These are phyloP conservation scores for Westerdykella sp. DNA, from an alignment of 2,329 filamentous ascomycete species.

Conservation along the genomic window DNA sequence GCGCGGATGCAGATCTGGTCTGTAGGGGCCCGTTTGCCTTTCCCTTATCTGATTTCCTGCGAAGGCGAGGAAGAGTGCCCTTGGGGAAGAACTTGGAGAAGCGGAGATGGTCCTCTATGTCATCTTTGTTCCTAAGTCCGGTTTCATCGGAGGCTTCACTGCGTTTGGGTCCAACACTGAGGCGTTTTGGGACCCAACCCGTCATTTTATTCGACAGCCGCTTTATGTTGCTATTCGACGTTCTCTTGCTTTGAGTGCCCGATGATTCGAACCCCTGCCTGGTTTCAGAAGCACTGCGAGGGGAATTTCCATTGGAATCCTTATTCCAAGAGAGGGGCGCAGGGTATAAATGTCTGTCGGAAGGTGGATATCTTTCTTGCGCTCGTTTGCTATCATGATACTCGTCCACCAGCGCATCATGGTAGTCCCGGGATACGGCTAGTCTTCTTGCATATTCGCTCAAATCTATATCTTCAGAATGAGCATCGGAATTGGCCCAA, in stretches of 20 bases:
- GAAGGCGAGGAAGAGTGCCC: background rate
- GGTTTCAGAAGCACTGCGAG: constrained; percentile 3
- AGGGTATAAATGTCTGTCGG: constrained; percentile 10
- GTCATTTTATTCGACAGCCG: constrained; percentile 9
- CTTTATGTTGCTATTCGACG: constrained; percentile 2
- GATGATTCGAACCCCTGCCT: background rate
- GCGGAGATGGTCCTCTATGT: constrained; percentile 5
- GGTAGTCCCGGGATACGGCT: constrained; percentile 29
- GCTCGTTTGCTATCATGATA: constrained; percentile 15
- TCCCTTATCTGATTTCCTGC: background rate
- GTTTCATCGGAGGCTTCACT: constrained; percentile 1
- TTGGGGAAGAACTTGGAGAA: constrained; percentile 10
- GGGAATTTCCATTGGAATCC: constrained; percentile 1
- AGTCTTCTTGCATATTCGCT: constrained; percentile 17
- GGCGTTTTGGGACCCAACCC: constrained; percentile 14
- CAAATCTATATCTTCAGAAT: constrained; percentile 14
- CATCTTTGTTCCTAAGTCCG: background rate
- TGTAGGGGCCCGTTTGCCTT: background rate
- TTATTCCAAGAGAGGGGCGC: constrained; percentile 19
- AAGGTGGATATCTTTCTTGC: background rate
- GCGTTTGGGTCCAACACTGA: constrained; percentile 1
- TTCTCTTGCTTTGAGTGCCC: background rate
- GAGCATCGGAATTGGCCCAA: constrained; percentile 5
- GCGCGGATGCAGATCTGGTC: constrained; percentile 5
- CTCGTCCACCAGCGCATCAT: constrained; percentile 20